Evolutionary conservation across 1,139 yeast genomes (phyloP).

Genomic region (Meyerozyma guilliermondii): DNA sequence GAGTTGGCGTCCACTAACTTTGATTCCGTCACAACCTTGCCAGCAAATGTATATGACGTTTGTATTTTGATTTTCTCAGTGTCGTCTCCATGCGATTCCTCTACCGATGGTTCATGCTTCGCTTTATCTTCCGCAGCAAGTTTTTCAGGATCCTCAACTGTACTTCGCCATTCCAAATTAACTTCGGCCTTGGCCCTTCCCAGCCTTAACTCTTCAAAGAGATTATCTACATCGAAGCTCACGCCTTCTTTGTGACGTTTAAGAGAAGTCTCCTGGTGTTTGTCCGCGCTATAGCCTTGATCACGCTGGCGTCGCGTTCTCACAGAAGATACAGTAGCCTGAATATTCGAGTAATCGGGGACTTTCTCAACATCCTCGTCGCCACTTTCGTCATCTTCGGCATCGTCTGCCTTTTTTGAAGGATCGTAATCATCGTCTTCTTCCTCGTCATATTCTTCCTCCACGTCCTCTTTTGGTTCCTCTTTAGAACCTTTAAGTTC

Average conservation of each 20-base stretch:
- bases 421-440: slow-evolving; percentile 62
- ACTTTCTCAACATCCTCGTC: slow-evolving; percentile 19
- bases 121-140: slow-evolving; percentile 9
- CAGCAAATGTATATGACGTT: slow-evolving; percentile 85
- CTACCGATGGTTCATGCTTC: slow-evolving; percentile 10
- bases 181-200: slow-evolving; percentile 5
- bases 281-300: slow-evolving; percentile 5
- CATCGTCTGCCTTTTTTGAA: slow-evolving; percentile 19
- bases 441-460: slow-evolving; percentile 2
- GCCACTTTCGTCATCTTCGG: slow-evolving; percentile 15
- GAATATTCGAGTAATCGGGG: slow-evolving; percentile 34
- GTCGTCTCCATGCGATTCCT: slow-evolving; percentile 9
- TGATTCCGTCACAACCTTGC: slow-evolving; percentile 71
- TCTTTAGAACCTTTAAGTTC: not conserved
- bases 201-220: slow-evolving; percentile 27
- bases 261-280: slow-evolving; percentile 9
- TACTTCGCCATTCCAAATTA: slow-evolving; percentile 2
- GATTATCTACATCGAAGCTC: slow-evolving; percentile 29
- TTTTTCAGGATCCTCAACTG: slow-evolving; percentile 3
- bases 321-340: slow-evolving; percentile 25
- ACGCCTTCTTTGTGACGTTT: slow-evolving; percentile 6
- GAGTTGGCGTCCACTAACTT: slow-evolving; percentile 71
- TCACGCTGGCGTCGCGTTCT: slow-evolving; percentile 34
- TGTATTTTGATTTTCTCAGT: slow-evolving; percentile 55
- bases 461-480: slow-evolving; percentile 2